A percentile compares a stretch with the other conserved stretches of the same genome.
Evolutionary conservation across 2,329 filamentous ascomycete species (phyloP).

Genomic region (Aspergillus sp.): DNA sequence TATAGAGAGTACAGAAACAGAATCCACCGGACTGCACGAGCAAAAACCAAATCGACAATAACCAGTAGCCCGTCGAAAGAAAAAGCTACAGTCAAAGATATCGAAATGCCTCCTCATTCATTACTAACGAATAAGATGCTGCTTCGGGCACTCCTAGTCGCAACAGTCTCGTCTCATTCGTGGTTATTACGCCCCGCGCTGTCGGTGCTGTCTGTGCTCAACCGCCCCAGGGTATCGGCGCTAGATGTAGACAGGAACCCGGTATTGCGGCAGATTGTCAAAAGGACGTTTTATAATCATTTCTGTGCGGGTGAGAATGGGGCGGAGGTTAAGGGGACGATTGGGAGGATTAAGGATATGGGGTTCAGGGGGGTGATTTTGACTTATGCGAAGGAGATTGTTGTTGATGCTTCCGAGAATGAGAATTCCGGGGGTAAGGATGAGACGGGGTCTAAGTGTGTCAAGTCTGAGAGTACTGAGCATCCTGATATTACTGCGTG

Average conservation of each 20-base stretch:
- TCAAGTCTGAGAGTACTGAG: neutral
- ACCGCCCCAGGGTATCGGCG: conserved; percentile 37
- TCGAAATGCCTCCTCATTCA: no score
- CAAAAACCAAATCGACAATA: no score
- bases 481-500: conserved; percentile 41
- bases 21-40: no score
- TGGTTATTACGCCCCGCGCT: conserved; percentile 15
- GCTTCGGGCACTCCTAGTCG: no score
- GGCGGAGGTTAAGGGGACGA: conserved; percentile 38
- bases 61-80: no score
- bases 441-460: no score
- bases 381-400: conserved; percentile 48
- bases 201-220: conserved; percentile 33
- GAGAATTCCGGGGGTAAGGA: no score
- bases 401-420: conserved; percentile 9
- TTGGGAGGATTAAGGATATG: conserved; percentile 40
- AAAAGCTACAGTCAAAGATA: no score
- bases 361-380: conserved; percentile 52
- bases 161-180: no score
- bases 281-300: conserved; percentile 68
- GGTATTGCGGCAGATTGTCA: conserved; percentile 38
- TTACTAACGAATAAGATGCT: no score
- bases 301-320: conserved; percentile 78
- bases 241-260: conserved; percentile 45
- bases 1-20: no score